A percentile compares a stretch with the other conserved stretches of the same genome.
Conservation (phyloP, 345 rosid genomes). For the Eucalyptus decipiens region DNA sequence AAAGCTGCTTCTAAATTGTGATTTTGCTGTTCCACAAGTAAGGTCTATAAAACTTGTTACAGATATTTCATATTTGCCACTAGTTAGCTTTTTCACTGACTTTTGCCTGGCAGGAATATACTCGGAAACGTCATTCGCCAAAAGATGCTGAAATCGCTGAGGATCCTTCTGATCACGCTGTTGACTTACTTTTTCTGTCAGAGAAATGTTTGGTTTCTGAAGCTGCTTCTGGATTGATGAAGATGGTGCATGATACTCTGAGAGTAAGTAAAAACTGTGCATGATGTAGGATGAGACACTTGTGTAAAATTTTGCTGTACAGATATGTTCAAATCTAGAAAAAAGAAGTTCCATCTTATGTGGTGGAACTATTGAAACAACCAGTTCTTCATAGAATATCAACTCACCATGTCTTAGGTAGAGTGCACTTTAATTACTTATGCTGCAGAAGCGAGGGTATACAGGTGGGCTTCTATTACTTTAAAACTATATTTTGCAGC, state of each 20-base stretch:
- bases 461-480: not conserved
- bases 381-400: not conserved
- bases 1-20: conserved; percentile 63
- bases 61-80: not conserved
- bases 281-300: not conserved
- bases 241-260: conserved; percentile 73
- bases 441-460: not conserved
- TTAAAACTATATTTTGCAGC: not conserved
- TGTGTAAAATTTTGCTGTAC: not conserved
- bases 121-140: conserved; percentile 7
- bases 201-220: conserved; percentile 73
- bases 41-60: conserved; percentile 5
- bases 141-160: conserved; percentile 14
- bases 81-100: not conserved
- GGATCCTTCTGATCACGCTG: conserved; percentile 36
- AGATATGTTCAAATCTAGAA: not conserved
- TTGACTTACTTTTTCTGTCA: conserved; percentile 65
- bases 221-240: conserved; percentile 82
- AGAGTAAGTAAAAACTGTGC: conserved; percentile 25
- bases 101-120: conserved; percentile 36
- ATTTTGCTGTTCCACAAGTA: conserved; percentile 69
- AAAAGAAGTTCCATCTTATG: not conserved
- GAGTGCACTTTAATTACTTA: not conserved
- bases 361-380: not conserved
- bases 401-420: not conserved